A percentile compares a stretch with the other conserved stretches of the same genome.
phyloP scores from a whole-genome alignment of 371 early-diverging fungal species.

The Actinomucor elegans region DNA sequence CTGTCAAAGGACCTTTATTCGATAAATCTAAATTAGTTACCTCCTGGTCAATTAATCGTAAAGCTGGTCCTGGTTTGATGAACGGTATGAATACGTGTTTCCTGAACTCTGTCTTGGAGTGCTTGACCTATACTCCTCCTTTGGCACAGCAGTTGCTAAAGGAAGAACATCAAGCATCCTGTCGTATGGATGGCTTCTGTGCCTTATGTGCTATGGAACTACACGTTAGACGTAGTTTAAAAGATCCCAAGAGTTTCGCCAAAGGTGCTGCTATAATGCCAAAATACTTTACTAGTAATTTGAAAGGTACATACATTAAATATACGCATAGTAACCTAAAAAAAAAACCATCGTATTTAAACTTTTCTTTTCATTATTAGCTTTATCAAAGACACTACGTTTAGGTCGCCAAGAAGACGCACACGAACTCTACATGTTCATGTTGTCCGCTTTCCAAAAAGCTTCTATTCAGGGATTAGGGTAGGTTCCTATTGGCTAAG shows the following conservation, averaged over 20 bases:
- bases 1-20: constrained; percentile 13
- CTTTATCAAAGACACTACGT: constrained; percentile 78
- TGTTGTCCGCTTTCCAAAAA: constrained; percentile 62
- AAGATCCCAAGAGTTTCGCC: constrained; percentile 37
- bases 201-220: constrained; percentile 61
- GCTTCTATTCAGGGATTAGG: constrained; percentile 6
- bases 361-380: not conserved
- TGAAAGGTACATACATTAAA: constrained; percentile 49
- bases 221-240: constrained; percentile 51
- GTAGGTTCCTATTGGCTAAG: constrained; percentile 4
- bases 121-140: constrained; percentile 86
- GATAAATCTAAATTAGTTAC: constrained; percentile 24
- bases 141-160: constrained; percentile 75
- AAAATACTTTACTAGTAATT: constrained; percentile 64
- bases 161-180: constrained; percentile 51
- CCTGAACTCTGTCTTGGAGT: constrained; percentile 92
- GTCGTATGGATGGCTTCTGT: constrained; percentile 56
- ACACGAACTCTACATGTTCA: constrained; percentile 82
- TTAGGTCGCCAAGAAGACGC: constrained; percentile 89
- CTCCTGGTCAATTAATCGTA: constrained; percentile 56
- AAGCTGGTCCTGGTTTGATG: constrained; percentile 77
- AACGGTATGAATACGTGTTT: constrained; percentile 97
- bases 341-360: too few relatives aligned
- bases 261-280: constrained; percentile 61
- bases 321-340: constrained; percentile 10